These are phyloP conservation scores for Penicillium atrosanguineum DNA, from an alignment of 495 filamentous ascomycete species.

Conservation along the genomic window DNA sequence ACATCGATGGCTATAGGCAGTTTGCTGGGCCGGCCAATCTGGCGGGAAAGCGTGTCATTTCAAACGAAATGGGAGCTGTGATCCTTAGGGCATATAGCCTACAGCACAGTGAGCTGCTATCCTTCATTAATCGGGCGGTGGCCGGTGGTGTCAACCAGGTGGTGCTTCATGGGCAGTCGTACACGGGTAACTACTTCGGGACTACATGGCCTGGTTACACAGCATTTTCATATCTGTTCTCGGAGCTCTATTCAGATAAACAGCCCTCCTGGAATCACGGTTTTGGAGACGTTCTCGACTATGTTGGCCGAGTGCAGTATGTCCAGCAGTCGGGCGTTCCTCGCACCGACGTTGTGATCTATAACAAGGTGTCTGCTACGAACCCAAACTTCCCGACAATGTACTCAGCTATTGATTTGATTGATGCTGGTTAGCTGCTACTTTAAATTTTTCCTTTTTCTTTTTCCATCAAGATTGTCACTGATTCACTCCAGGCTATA, in stretches of 20 bases:
- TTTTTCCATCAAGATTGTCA: constrained; percentile 5
- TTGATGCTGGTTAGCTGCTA: constrained; percentile 10
- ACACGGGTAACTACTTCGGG: constrained; percentile 35
- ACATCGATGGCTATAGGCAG: constrained; percentile 45
- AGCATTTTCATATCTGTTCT: constrained; percentile 42
- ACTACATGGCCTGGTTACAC: constrained; percentile 52
- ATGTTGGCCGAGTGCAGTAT: constrained; percentile 35
- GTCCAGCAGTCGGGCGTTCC: constrained; percentile 39
- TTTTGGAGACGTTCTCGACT: constrained; percentile 38
- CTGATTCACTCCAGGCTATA: constrained; percentile 36
- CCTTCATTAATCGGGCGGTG: constrained; percentile 29
- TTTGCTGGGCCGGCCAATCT: constrained; percentile 45
- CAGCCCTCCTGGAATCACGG: constrained; percentile 45
- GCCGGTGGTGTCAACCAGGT: constrained; percentile 44
- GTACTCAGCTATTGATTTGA: constrained; percentile 19
- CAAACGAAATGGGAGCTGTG: constrained; percentile 39
- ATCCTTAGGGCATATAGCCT: constrained; percentile 27
- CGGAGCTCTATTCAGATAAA: constrained; percentile 39
- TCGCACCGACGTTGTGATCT: constrained; percentile 44
- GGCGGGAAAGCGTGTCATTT: constrained; percentile 35
- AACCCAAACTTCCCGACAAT: constrained; percentile 12
- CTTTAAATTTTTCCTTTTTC: no score
- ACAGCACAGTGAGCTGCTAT: constrained; percentile 24
- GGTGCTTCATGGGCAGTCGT: constrained; percentile 46
- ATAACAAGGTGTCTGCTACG: constrained; percentile 22